Conservation (phyloP, 805 yeast species). For the Myxozyma nipponensis region DNA sequence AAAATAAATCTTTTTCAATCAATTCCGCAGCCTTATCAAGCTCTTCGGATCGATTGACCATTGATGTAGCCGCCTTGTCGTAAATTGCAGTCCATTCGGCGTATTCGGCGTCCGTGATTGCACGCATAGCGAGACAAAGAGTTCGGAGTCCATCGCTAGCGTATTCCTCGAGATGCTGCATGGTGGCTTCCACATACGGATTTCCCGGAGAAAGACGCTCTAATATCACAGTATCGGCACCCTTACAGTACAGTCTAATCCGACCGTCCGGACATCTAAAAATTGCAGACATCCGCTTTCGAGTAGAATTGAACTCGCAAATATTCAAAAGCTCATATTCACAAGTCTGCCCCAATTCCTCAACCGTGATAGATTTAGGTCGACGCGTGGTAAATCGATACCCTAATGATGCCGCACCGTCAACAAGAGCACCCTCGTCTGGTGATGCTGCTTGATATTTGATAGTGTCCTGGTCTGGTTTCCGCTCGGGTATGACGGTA, state of each 20-base stretch:
- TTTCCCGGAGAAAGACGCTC: conserved; percentile 69
- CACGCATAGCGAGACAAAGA: conserved; percentile 83
- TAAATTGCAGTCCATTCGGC: conserved; percentile 61
- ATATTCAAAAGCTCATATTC: conserved; percentile 79
- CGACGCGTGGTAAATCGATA: conserved; percentile 79
- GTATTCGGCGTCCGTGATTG: conserved; percentile 76
- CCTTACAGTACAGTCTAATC: conserved; percentile 85
- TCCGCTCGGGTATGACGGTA: conserved; percentile 91
- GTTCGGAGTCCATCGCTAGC: conserved; percentile 96
- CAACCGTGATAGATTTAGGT: conserved; percentile 74
- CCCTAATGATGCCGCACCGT: conserved; percentile 90
- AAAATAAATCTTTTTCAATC: conserved; percentile 72
- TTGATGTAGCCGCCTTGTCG: conserved; percentile 75
- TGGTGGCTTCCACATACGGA: conserved; percentile 78
- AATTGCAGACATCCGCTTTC: conserved; percentile 96
- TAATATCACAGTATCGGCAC: conserved; percentile 94
- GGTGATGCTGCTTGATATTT: conserved; percentile 99
- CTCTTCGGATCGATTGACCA: conserved; percentile 67
- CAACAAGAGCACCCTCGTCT: conserved; percentile 97
- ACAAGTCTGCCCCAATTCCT: conserved; percentile 48
- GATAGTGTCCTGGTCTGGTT: conserved; percentile 45
- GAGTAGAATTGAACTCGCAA: conserved; percentile 94
- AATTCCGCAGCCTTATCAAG: conserved; percentile 85
- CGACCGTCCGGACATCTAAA: conserved; percentile 92
- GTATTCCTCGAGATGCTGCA: conserved; percentile 88